A percentile compares a stretch with the other conserved stretches of the same genome.
These are phyloP conservation scores for Phytophthora cactorum DNA, from an alignment of 352 stramenopile species.

Conservation along the genomic window DNA sequence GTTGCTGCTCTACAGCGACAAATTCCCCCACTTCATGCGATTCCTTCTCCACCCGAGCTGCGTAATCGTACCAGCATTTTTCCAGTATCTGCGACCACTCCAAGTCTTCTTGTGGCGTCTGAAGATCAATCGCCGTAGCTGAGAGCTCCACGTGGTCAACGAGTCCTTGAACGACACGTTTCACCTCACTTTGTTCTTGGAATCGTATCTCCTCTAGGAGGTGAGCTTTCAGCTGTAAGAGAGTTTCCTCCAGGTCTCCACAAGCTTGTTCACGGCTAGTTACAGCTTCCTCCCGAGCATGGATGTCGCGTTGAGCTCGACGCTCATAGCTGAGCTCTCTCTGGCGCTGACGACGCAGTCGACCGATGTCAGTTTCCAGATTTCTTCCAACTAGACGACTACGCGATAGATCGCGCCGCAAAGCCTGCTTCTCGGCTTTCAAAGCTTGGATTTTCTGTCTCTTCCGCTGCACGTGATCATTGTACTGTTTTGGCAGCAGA, in stretches of 20 bases:
- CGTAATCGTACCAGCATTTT: not conserved
- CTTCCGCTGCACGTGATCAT: no score
- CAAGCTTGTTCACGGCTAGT: conserved; percentile 4
- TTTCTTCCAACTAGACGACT: conserved; percentile 12
- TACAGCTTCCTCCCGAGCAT: not conserved
- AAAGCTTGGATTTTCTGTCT: conserved; percentile 11
- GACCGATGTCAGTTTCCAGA: conserved; percentile 16
- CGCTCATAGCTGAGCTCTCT: conserved; percentile 5
- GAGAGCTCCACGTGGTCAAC: conserved; percentile 19
- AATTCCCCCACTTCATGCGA: conserved; percentile 1
- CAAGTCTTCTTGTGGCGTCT: conserved; percentile 4
- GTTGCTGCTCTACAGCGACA: conserved; percentile 1
- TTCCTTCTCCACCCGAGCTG: not conserved
- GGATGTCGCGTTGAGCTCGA: not conserved
- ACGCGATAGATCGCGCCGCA: conserved; percentile 11
- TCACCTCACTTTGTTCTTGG: conserved; percentile 2
- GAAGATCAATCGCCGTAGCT: not conserved
- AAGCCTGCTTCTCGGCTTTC: conserved; percentile 2
- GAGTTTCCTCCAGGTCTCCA: not conserved
- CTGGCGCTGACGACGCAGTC: conserved; percentile 8
- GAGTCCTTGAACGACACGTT: conserved; percentile 4
- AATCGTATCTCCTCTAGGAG: not conserved
- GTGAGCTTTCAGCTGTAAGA: not conserved
- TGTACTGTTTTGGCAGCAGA: no score
- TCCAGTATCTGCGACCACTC: not conserved